Conservation (phyloP, 352 stramenopile genomes). For the Pythium oligandrum region DNA sequence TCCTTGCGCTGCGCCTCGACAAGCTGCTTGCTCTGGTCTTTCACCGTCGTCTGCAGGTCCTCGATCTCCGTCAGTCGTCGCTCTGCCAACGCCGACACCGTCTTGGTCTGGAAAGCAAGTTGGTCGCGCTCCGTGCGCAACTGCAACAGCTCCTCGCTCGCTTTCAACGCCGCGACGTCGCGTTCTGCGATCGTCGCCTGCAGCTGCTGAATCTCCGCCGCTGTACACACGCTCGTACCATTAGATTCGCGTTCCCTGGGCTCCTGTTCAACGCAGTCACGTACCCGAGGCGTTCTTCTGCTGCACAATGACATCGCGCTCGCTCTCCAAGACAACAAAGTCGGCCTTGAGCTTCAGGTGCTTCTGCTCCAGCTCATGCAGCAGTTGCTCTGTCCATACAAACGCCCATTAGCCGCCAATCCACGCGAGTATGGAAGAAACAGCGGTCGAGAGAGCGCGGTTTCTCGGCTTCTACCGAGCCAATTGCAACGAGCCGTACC, state of each 20-base stretch:
- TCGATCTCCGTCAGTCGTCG: constrained; percentile 60
- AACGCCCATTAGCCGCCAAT: background rate
- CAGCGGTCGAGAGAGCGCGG: background rate
- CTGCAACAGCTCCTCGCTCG: constrained; percentile 39
- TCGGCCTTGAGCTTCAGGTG: constrained; percentile 55
- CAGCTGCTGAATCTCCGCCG: constrained; percentile 19
- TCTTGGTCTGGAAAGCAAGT: constrained; percentile 43
- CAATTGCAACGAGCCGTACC: constrained; percentile 5
- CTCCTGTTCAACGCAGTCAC: constrained; percentile 4
- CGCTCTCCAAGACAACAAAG: constrained; percentile 50
- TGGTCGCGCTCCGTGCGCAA: constrained; percentile 49
- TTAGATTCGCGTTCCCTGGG: no score
- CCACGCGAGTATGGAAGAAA: no score
- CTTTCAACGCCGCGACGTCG: constrained; percentile 22
- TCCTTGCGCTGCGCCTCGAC: constrained; percentile 53
- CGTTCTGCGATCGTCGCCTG: constrained; percentile 18
- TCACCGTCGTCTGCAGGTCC: constrained; percentile 45
- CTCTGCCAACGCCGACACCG: constrained; percentile 41
- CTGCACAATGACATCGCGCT: constrained; percentile 37
- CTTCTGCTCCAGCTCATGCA: constrained; percentile 77
- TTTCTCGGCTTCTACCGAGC: background rate
- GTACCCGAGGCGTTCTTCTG: constrained; percentile 47
- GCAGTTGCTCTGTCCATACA: constrained; percentile 50
- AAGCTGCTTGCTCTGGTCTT: constrained; percentile 51
- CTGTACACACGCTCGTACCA: no score